Conservation (phyloP, 371 early-diverging fungal species). For the Coemansia sp. region DNA sequence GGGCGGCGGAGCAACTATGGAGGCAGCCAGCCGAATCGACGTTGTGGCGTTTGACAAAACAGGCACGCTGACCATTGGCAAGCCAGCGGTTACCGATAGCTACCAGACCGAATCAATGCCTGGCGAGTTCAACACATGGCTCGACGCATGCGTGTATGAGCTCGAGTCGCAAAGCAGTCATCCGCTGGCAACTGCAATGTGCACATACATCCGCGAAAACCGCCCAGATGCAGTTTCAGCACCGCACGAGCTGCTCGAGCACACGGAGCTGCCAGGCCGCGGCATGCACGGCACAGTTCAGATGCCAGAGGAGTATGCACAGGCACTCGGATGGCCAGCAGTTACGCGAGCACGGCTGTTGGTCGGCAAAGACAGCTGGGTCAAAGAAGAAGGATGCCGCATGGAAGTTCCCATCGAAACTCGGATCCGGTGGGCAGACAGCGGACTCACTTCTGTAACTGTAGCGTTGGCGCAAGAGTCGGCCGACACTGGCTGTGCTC, state of each 20-base stretch:
- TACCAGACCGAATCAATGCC: background rate
- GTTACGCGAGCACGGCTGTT: conserved; percentile 18
- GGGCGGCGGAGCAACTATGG: conserved; percentile 72
- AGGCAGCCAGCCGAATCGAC: conserved; percentile 74
- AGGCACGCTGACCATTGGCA: conserved; percentile 90
- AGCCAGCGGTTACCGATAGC: conserved; percentile 67
- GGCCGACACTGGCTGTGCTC: conserved; percentile 4
- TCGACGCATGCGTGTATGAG: conserved; percentile 22
- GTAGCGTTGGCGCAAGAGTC: conserved; percentile 24
- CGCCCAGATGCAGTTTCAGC: background rate
- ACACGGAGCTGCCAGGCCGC: conserved; percentile 40
- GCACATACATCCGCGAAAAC: conserved; percentile 21
- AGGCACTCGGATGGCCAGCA: conserved; percentile 25
- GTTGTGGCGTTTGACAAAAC: conserved; percentile 95
- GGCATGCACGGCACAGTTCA: conserved; percentile 39
- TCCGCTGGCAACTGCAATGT: conserved; percentile 42
- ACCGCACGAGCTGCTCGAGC: conserved; percentile 19
- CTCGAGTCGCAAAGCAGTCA: conserved; percentile 48
- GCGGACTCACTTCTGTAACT: conserved; percentile 31
- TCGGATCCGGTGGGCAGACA: conserved; percentile 30
- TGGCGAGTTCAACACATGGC: conserved; percentile 24
- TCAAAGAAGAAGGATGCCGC: conserved; percentile 32
- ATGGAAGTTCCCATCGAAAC: conserved; percentile 15
- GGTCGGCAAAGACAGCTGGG: conserved; percentile 41
- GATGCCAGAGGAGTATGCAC: conserved; percentile 17